phyloP scores from a whole-genome alignment of 805 yeast species.

The Candida alai region DNA sequence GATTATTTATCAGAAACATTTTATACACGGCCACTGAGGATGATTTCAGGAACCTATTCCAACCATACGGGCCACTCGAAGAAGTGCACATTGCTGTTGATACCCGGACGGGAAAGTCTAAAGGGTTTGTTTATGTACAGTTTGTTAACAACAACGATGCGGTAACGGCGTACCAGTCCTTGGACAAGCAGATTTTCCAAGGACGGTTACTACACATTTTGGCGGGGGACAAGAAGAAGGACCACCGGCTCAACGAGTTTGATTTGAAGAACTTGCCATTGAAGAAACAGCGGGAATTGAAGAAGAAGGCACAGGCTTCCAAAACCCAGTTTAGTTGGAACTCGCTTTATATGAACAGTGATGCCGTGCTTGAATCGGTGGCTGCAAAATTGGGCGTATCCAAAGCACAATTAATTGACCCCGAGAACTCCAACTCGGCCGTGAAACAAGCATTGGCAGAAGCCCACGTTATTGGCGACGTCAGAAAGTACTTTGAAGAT shows the following conservation, averaged over 20 bases:
- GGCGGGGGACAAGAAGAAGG: constrained; percentile 80
- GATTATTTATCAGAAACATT: constrained; percentile 85
- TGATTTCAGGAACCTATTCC: constrained; percentile 67
- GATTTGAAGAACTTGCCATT: constrained; percentile 87
- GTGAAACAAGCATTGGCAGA: constrained; percentile 97
- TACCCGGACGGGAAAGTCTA: constrained; percentile 82
- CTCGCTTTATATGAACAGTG: constrained; percentile 83
- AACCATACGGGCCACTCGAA: constrained; percentile 64
- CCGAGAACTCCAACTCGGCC: constrained; percentile 81
- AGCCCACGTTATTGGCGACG: constrained; percentile 91
- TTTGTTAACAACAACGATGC: constrained; percentile 72
- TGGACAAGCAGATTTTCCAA: constrained; percentile 89
- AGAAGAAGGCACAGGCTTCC: constrained; percentile 78
- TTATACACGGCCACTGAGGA: constrained; percentile 73
- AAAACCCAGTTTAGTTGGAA: constrained; percentile 93
- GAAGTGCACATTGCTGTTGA: constrained; percentile 94
- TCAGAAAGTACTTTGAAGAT: constrained; percentile 78
- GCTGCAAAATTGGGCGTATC: constrained; percentile 79
- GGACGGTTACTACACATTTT: constrained; percentile 89
- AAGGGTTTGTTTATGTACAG: constrained; percentile 87
- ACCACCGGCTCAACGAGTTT: constrained; percentile 82
- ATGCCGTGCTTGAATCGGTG: constrained; percentile 88
- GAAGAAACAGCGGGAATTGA: constrained; percentile 84
- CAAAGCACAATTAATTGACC: constrained; percentile 82
- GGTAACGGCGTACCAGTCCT: constrained; percentile 60